phyloP scores from a whole-genome alignment of 1,284 basidiomycete genomes.

The Sphagnurus paluster region DNA sequence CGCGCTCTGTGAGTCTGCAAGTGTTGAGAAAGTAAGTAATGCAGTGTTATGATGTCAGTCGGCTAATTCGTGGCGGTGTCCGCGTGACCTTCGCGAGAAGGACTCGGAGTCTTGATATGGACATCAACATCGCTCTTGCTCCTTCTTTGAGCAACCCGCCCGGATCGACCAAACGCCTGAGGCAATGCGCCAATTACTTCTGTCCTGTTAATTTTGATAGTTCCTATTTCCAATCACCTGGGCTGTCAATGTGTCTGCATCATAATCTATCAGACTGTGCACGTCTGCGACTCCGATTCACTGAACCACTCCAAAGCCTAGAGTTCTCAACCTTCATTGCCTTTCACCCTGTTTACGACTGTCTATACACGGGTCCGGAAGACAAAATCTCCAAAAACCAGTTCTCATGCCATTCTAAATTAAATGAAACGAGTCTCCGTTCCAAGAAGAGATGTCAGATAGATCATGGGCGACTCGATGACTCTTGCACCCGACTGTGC shows the following conservation, averaged over 20 bases:
- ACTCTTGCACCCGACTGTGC: not conserved
- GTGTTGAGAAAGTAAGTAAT: conserved; percentile 12
- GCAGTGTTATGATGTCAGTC: conserved; percentile 22
- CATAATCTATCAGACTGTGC: not conserved
- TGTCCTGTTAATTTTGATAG: not conserved
- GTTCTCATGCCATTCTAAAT: no score
- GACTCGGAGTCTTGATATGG: conserved; percentile 15
- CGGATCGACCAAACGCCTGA: conserved; percentile 13
- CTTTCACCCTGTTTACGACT: no score
- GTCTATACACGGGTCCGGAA: no score
- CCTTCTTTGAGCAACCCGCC: conserved; percentile 18
- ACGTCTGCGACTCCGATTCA: no score
- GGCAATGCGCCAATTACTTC: conserved; percentile 17
- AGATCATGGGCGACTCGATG: no score
- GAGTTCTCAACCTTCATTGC: no score
- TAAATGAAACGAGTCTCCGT: no score
- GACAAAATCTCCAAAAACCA: not conserved
- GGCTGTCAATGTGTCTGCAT: not conserved
- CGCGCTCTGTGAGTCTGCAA: conserved; percentile 3
- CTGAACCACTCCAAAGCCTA: no score
- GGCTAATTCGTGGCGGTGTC: conserved; percentile 19
- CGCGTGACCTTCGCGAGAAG: conserved; percentile 18
- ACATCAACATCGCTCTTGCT: conserved; percentile 21
- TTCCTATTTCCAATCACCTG: conserved; percentile 2
- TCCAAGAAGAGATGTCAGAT: no score